Evolutionary conservation across 805 yeast species (phyloP).

Genomic region (Kodamaea neixiangensis): DNA sequence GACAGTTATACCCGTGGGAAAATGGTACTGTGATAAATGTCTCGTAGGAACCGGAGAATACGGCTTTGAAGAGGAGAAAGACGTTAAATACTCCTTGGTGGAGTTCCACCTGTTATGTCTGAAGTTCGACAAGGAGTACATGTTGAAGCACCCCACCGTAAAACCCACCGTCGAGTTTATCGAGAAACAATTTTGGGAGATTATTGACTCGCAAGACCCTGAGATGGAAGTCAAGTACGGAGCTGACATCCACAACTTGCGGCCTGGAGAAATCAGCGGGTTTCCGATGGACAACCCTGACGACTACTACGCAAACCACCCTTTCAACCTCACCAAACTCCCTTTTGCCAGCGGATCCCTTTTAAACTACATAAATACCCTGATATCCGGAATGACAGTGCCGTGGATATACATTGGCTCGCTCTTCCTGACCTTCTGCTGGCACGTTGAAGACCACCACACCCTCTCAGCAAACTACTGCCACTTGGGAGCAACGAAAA

Average conservation of each 20-base stretch:
- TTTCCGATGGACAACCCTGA: conserved; percentile 53
- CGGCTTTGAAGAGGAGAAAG: conserved; percentile 73
- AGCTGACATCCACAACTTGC: conserved; percentile 74
- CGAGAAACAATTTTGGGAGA: conserved; percentile 70
- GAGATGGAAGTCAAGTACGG: conserved; percentile 74
- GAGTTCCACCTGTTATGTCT: conserved; percentile 62
- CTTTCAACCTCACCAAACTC: conserved; percentile 73
- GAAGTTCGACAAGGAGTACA: conserved; percentile 48
- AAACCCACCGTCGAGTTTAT: conserved; percentile 45
- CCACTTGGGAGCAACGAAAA: conserved; percentile 84
- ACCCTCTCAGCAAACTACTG: conserved; percentile 90
- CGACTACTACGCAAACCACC: conserved; percentile 51
- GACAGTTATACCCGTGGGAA: conserved; percentile 51
- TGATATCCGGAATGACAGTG: conserved; percentile 89
- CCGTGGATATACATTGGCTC: conserved; percentile 97
- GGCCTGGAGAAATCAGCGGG: conserved; percentile 69
- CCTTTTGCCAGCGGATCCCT: conserved; percentile 73
- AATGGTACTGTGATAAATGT: conserved; percentile 84
- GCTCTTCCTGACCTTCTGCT: conserved; percentile 86
- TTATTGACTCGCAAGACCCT: conserved; percentile 39
- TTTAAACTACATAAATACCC: conserved; percentile 61
- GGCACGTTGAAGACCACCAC: conserved; percentile 96
- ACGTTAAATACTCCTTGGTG: conserved; percentile 52
- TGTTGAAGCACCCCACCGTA: conserved; percentile 29
- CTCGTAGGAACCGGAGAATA: conserved; percentile 85